phyloP scores from a whole-genome alignment of 2,329 filamentous ascomycete species.

The Beauveria brongniartii region DNA sequence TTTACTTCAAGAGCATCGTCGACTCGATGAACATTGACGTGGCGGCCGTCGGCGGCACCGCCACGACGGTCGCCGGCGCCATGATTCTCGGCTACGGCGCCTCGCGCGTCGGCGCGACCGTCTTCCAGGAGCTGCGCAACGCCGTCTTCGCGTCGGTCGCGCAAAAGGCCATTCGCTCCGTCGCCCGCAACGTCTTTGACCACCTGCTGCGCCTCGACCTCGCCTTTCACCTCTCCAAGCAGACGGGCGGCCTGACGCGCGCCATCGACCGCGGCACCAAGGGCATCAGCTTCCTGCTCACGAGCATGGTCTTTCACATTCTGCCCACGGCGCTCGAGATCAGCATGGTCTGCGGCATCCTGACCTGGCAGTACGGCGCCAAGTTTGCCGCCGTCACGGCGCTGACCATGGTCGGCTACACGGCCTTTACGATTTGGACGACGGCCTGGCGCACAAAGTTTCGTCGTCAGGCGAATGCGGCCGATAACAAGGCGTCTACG shows the following conservation, averaged over 20 bases:
- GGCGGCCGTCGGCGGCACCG: slow-evolving; percentile 76
- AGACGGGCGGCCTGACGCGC: slow-evolving; percentile 87
- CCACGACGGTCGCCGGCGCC: slow-evolving; percentile 78
- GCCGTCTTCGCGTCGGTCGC: slow-evolving; percentile 95
- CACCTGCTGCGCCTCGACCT: slow-evolving; percentile 84
- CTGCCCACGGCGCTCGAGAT: slow-evolving; percentile 92
- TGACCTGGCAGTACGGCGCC: slow-evolving; percentile 91
- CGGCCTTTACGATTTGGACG: slow-evolving; percentile 93
- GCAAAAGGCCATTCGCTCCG: slow-evolving; percentile 88
- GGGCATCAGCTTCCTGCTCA: slow-evolving; percentile 93
- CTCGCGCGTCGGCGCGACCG: slow-evolving; percentile 76
- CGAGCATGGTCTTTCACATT: slow-evolving; percentile 97
- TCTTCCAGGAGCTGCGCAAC: slow-evolving; percentile 91
- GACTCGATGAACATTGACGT: slow-evolving; percentile 98
- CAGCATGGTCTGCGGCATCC: slow-evolving; percentile 86
- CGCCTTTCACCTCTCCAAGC: slow-evolving; percentile 86
- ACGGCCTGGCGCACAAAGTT: slow-evolving; percentile 98
- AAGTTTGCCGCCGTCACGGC: slow-evolving; percentile 89
- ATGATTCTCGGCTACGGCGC: slow-evolving; percentile 92
- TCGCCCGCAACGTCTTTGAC: slow-evolving; percentile 86
- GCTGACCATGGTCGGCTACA: slow-evolving; percentile 86
- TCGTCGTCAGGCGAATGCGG: slow-evolving; percentile 86
- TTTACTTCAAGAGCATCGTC: slow-evolving; percentile 98
- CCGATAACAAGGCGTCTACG: slow-evolving; percentile 90
- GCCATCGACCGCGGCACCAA: slow-evolving; percentile 97